Percentiles rank a stretch among this genome's conserved stretches.
phyloP scores from a whole-genome alignment of 2,329 filamentous ascomycete species.

The Phialophora verrucosa region DNA sequence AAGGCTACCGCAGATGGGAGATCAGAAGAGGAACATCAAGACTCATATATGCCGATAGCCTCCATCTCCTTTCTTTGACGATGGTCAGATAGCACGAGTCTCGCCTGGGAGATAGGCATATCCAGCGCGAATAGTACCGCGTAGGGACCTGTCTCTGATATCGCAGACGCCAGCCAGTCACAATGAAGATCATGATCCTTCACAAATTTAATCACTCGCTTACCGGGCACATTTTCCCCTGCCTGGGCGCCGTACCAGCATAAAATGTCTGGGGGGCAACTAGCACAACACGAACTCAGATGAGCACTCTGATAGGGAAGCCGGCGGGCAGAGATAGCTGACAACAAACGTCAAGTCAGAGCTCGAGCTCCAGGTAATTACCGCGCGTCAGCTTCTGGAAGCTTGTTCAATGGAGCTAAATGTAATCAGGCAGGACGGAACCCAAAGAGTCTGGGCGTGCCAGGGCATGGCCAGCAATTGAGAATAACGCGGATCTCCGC shows the following conservation, averaged over 20 bases:
- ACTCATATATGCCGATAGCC: conserved; percentile 11
- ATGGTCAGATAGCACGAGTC: conserved; percentile 12
- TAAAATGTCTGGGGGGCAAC: conserved; percentile 1
- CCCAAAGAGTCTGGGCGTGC: not conserved
- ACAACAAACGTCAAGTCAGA: conserved; percentile 28
- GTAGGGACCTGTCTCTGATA: not conserved
- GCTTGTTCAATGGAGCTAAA: conserved; percentile 8
- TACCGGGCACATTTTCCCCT: conserved; percentile 8
- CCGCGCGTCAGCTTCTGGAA: not conserved
- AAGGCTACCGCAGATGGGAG: conserved; percentile 1
- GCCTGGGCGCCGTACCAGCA: not conserved
- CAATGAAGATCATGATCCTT: conserved; percentile 1
- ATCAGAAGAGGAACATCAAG: not conserved
- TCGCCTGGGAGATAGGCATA: conserved; percentile 2
- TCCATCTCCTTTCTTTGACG: not conserved
- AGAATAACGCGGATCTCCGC: not conserved
- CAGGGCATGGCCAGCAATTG: not conserved
- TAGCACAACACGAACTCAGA: conserved; percentile 9
- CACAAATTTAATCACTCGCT: conserved; percentile 12
- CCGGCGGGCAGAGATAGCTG: conserved; percentile 22
- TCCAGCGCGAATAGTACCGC: not conserved
- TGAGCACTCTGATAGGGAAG: conserved; percentile 23
- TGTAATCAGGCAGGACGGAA: conserved; percentile 19
- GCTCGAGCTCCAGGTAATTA: conserved; percentile 10
- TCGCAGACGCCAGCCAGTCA: conserved; percentile 7